phyloP scores from a whole-genome alignment of 140 eudicot species.

The Anethum foeniculum region DNA sequence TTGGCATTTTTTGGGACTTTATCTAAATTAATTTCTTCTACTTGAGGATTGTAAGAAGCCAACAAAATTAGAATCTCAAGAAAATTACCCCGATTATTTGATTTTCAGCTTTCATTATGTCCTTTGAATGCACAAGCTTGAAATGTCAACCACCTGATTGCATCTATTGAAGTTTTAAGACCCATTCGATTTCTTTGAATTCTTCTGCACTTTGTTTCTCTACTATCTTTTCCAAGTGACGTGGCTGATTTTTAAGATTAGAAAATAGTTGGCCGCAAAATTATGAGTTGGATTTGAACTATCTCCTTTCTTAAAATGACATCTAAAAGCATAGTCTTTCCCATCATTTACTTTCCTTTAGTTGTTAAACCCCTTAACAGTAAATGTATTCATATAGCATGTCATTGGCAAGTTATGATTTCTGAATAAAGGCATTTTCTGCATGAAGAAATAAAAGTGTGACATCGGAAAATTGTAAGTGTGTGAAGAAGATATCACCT shows the following conservation, averaged over 20 bases:
- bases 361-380: background rate
- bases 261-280: background rate
- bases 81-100: background rate
- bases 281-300: background rate
- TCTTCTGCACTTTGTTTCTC: background rate
- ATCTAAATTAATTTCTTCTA: background rate
- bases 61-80: background rate
- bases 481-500: too few relatives aligned
- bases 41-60: background rate
- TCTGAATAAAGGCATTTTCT: too few relatives aligned
- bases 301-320: background rate
- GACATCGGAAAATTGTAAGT: too few relatives aligned
- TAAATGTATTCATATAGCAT: background rate
- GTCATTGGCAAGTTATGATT: too few relatives aligned
- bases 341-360: background rate
- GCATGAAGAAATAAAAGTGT: too few relatives aligned
- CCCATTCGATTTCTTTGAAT: background rate
- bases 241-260: background rate
- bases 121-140: background rate
- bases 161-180: background rate
- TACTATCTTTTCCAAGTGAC: background rate
- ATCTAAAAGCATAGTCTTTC: background rate
- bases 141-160: background rate
- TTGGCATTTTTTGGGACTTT: background rate
- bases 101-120: background rate